phyloP scores from a whole-genome alignment of 2,329 filamentous ascomycete genomes.

The Alternaria rosae region DNA sequence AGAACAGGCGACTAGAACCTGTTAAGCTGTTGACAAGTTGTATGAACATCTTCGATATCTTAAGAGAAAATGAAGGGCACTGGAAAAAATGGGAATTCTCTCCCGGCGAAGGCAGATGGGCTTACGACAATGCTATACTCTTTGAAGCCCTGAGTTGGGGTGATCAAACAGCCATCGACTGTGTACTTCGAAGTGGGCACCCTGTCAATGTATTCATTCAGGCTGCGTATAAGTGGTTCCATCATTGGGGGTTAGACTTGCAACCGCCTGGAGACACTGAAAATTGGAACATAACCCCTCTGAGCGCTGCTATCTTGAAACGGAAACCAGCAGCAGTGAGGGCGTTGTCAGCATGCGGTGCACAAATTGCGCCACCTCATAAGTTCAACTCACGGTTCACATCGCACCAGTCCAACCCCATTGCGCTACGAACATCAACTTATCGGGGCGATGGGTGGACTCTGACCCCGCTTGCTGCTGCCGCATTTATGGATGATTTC shows the following conservation, averaged over 20 bases:
- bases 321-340: accelerated
- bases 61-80: too few species aligned
- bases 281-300: not conserved
- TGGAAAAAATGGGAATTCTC: too few species aligned
- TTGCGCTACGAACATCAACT: too few species aligned
- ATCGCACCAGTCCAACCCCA: too few species aligned
- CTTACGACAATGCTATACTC: not conserved
- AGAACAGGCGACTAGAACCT: not conserved
- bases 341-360: too few species aligned
- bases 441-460: not conserved
- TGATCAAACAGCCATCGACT: not conserved
- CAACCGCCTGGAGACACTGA: accelerated
- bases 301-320: not conserved
- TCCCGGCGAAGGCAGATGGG: too few species aligned
- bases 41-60: too few species aligned
- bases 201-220: not conserved
- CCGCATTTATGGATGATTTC: accelerated
- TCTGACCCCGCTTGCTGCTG: not conserved
- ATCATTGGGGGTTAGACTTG: too few species aligned
- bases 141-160: not conserved
- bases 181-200: accelerated
- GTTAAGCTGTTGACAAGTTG: not conserved
- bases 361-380: too few species aligned
- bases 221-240: too few species aligned
- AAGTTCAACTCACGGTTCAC: too few species aligned